Evolutionary conservation across 768 basidiomycete genomes (phyloP), one percentile per base, ranked within the genome.

Genomic region (Russula abietina): DNA sequence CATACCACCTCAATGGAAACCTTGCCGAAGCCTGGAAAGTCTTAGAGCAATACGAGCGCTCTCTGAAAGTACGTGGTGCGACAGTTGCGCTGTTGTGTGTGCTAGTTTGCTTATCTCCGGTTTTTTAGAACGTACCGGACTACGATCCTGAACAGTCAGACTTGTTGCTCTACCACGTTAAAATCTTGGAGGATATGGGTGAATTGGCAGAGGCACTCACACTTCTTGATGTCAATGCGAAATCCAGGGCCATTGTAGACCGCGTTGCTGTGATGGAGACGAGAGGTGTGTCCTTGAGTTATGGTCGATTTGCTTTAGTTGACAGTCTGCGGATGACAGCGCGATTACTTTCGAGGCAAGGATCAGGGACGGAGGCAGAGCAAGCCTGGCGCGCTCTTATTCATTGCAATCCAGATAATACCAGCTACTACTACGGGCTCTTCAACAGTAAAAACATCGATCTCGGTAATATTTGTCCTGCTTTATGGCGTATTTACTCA

Each of bases 121-220:
- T 61, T 49, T 46, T 32, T 19, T 26, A 93, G 87, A 87, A 92
- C 65, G 78, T 93, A 10, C 84, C 91, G 24, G 74, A 83, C 66
- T 84, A 87, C 68, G 92, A 96, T 71, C 78, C 86, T 57, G 93
- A 96, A 66, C 87, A 88, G 65, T 91, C 89, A 1, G 93, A 96
- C 75, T 78, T 88, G 1, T 71, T 92, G 36, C 78, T 95, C 5
- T 95, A 91, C 72, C 86, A 93, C 70, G 73, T 92, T 48, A 78
- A 76, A 30, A 70, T 93, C 2, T 77, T 94, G 24, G 89, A 93
- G 70, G 88, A 92, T 28, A 70, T 87, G 28, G 88, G 83, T 46
- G 81, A 89, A 58, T 76, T 79, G 49, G 71, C 78, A 1, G 81
- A 82, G 55, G 89, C 88, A 0, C 76, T 91, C 28, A 66, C 76